Evolutionary conservation across 441 rosid species (phyloP), one percentile per base, ranked within the genome.

Genomic region (Manihot esculenta): DNA sequence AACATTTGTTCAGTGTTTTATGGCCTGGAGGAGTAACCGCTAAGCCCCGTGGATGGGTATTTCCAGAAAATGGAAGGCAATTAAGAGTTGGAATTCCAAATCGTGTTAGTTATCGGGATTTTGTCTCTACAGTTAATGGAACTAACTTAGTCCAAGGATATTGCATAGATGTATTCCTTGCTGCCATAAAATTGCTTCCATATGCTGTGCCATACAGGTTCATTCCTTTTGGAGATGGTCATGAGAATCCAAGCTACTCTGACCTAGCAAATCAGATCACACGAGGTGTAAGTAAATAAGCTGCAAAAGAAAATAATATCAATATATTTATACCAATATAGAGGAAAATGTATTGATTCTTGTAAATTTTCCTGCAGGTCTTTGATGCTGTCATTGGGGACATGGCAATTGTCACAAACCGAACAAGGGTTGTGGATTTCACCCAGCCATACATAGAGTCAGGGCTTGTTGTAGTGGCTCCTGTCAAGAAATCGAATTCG

Each of bases 11-110:
- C 30, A 62, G 70, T 71, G 96, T 87, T 68, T 76, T 86, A 49
- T 95, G 99, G 98, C 98, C 99, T 48, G 97, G 99, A 55, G 91
- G 92, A 73, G 70, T 72, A 59, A 78, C 73, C 14, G 72, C 65
- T 35, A 78, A 13, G 49, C 99, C 99, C 74, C 96, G 98, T 51
- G 99, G 99, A 57, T 95, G 99, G 99, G 90, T 93, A 30, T 91
- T 95, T 66, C 98, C 89, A 15, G 78, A 87, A 80, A 93, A 92
- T 49, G 99, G 95, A 59, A 87, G 78, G 82, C 78, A 72, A 74
- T 77, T 95, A 76, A 87, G 81, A 80, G 88, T 95, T 21, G 99
- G 94, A 74, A 81, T 93, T 57, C 99, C 99, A 10, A 72, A 74
- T 66, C 84, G 95, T n/a, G 85, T 82, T 73, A 84, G 97, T 78